Percentiles rank a stretch among this genome's conserved stretches.
Conservation (phyloP, 345 rosid species). For the Turnera subulata region DNA sequence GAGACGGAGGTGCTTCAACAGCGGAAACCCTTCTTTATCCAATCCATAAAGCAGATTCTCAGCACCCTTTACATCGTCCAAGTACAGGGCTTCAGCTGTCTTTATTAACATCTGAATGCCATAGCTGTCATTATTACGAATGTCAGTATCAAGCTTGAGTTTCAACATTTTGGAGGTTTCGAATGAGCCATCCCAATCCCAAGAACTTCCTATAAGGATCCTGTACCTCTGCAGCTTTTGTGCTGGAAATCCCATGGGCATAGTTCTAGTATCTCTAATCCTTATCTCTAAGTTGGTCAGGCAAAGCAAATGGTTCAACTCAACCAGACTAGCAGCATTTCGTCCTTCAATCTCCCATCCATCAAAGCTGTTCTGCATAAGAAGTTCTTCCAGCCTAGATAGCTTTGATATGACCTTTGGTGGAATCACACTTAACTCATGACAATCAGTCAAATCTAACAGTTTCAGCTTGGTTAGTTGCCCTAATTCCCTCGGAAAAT, state of each 20-base stretch:
- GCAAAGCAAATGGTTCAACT: slow-evolving; percentile 13
- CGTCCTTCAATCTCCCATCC: slow-evolving; percentile 24
- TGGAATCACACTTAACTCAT: slow-evolving; percentile 21
- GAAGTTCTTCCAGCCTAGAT: slow-evolving; percentile 27
- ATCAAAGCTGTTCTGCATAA: slow-evolving; percentile 15
- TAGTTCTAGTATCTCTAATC: not conserved
- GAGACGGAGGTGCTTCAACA: slow-evolving; percentile 14
- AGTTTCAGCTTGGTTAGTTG: slow-evolving; percentile 16
- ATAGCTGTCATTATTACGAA: not conserved
- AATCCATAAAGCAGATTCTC: not conserved
- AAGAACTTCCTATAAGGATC: slow-evolving; percentile 10
- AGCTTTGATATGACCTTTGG: slow-evolving; percentile 25
- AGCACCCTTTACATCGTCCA: not conserved
- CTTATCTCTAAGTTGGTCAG: slow-evolving; percentile 13
- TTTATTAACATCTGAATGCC: not conserved
- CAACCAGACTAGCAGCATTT: slow-evolving; percentile 14
- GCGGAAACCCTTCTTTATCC: not conserved
- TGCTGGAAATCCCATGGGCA: slow-evolving; percentile 3
- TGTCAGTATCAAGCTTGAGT: slow-evolving; percentile 5
- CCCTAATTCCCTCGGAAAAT: slow-evolving; percentile 21
- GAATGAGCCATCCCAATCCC: slow-evolving; percentile 6
- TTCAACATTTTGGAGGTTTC: slow-evolving; percentile 6
- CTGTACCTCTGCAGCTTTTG: slow-evolving; percentile 9
- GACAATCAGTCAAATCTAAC: slow-evolving; percentile 24
- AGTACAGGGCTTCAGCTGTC: not conserved